A percentile compares a stretch with the other conserved stretches of the same genome.
Conservation (phyloP, 2,329 filamentous ascomycete genomes). For the Neoascochyta sp. region DNA sequence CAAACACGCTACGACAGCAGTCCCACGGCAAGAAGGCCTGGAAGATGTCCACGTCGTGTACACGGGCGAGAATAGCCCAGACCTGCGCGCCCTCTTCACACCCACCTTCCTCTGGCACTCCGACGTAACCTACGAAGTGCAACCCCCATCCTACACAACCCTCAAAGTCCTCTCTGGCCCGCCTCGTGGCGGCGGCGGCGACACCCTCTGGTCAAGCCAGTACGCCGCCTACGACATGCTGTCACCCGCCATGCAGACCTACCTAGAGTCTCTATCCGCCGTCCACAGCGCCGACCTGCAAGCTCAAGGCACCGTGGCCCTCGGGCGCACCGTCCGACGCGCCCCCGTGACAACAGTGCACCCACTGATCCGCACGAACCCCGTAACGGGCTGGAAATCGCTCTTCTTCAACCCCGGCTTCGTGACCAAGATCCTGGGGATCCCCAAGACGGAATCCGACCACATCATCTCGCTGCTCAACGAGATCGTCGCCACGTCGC, state of each 20-base stretch:
- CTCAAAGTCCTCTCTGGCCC: conserved; percentile 54
- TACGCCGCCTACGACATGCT: conserved; percentile 58
- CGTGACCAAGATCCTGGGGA: conserved; percentile 56
- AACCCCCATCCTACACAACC: conserved; percentile 56
- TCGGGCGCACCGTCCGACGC: conserved; percentile 52
- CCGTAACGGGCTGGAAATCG: conserved; percentile 60
- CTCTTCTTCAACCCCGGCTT: conserved; percentile 60
- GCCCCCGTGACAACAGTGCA: conserved; percentile 54
- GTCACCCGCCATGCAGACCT: conserved; percentile 55
- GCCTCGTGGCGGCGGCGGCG: conserved; percentile 53
- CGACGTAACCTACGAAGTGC: conserved; percentile 56
- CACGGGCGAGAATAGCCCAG: conserved; percentile 50
- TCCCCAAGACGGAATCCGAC: conserved; percentile 55
- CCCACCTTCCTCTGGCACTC: conserved; percentile 56
- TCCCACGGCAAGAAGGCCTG: conserved; percentile 48
- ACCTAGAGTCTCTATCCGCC: conserved; percentile 56
- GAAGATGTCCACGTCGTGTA: conserved; percentile 58
- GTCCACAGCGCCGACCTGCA: conserved; percentile 55
- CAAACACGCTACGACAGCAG: conserved; percentile 54
- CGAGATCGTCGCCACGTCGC: conserved; percentile 54
- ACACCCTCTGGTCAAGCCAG: conserved; percentile 57
- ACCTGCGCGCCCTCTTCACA: conserved; percentile 53
- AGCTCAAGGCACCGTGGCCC: conserved; percentile 48
- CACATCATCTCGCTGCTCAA: conserved; percentile 52
- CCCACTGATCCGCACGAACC: conserved; percentile 57